Evolutionary conservation across 345 rosid genomes (phyloP).

Genomic region (Citrus hindsii): DNA sequence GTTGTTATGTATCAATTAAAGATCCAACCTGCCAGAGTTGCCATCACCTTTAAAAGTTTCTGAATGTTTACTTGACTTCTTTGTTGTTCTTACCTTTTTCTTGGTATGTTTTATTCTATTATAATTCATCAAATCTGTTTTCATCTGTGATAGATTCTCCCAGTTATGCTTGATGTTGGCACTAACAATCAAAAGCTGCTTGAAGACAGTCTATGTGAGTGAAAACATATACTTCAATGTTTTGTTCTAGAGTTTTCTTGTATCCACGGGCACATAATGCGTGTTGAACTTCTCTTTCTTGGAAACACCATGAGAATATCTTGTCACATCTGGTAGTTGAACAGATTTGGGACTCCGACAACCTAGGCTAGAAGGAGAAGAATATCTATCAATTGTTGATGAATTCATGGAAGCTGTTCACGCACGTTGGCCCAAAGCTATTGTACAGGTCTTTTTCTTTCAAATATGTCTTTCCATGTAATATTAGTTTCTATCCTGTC

Average conservation of each 20-base stretch:
- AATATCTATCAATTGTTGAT: constrained; percentile 78
- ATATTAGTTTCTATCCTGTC: constrained; percentile 8
- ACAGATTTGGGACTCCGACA: constrained; percentile 89
- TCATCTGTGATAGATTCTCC: constrained; percentile 60
- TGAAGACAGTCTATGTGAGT: constrained; percentile 86
- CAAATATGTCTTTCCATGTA: constrained; percentile 13
- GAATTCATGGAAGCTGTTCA: constrained; percentile 96
- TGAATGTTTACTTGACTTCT: not conserved
- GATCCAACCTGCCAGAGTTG: not conserved
- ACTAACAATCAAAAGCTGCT: constrained; percentile 90
- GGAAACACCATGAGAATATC: constrained; percentile 9
- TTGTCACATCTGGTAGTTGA: constrained; percentile 14
- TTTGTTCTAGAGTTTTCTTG: not conserved
- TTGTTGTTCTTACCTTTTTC: not conserved
- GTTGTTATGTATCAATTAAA: not conserved
- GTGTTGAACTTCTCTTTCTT: constrained; percentile 12
- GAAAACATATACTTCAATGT: constrained; percentile 4
- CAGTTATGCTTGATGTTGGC: constrained; percentile 94
- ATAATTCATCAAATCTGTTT: constrained; percentile 12
- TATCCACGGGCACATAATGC: constrained; percentile 1
- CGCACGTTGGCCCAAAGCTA: constrained; percentile 96
- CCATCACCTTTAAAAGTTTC: not conserved
- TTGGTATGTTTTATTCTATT: constrained; percentile 1
- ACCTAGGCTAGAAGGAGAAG: constrained; percentile 95
- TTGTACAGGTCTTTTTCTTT: constrained; percentile 66